phyloP scores from a whole-genome alignment of 306 rosid genomes.

The Pyrus betulifolia region DNA sequence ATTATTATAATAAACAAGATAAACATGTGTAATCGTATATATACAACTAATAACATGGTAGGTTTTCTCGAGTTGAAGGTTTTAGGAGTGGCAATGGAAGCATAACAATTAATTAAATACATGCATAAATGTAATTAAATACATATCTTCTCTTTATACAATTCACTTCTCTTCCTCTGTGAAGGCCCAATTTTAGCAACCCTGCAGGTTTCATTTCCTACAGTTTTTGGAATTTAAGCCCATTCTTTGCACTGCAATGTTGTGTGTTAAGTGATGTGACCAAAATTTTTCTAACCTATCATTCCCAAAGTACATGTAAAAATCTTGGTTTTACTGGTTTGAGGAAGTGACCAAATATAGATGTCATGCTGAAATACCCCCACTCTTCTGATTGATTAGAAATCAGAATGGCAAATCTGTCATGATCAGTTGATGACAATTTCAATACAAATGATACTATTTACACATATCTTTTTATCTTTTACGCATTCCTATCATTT shows the following conservation, averaged over 20 bases:
- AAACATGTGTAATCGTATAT: background rate
- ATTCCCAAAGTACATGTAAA: background rate
- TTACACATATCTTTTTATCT: too few relatives aligned
- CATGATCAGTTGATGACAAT: background rate
- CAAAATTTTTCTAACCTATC: background rate
- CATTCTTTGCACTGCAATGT: background rate
- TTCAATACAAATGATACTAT: background rate
- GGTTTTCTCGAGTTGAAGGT: too few relatives aligned
- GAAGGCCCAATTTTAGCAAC: background rate
- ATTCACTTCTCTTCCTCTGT: background rate
- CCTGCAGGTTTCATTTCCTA: background rate
- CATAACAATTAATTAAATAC: too few relatives aligned
- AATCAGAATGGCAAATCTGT: background rate
- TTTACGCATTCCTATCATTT: too few relatives aligned
- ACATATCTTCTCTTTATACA: too few relatives aligned
- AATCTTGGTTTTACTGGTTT: background rate
- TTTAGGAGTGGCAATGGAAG: too few relatives aligned
- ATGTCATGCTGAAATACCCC: background rate
- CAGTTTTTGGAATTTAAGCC: background rate
- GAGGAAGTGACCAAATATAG: background rate
- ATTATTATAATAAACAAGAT: background rate
- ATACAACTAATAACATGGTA: too few relatives aligned
- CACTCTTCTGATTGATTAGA: background rate
- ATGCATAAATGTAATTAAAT: too few relatives aligned
- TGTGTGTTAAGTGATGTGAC: background rate